These are phyloP conservation scores for Arbutus unedo DNA, from an alignment of 148 eudicot species.

Conservation along the genomic window DNA sequence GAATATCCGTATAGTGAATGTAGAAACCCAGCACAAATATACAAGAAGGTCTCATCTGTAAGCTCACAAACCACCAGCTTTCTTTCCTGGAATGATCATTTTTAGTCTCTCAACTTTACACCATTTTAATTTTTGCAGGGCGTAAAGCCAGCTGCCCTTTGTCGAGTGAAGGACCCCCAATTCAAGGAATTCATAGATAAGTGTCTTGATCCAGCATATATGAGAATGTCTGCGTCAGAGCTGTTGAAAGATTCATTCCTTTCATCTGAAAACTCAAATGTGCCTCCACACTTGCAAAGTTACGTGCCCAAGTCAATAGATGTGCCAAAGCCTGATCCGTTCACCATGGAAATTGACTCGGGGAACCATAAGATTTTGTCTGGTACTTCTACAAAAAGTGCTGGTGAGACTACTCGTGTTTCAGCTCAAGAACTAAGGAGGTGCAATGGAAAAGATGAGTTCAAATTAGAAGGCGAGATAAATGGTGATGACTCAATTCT, in stretches of 20 bases:
- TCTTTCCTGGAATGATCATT: neutral
- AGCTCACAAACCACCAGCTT: constrained; percentile 20
- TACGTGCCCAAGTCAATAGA: constrained; percentile 20
- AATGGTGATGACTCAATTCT: constrained; percentile 42
- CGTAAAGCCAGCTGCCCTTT: constrained; percentile 50
- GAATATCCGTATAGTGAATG: constrained; percentile 86
- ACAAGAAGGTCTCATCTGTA: constrained; percentile 74
- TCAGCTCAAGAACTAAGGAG: constrained; percentile 36
- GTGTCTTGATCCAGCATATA: constrained; percentile 39
- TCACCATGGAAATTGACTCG: constrained; percentile 54
- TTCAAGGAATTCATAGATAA: constrained; percentile 49
- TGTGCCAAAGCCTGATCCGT: constrained; percentile 28
- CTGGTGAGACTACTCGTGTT: constrained; percentile 28
- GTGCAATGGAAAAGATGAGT: constrained; percentile 36
- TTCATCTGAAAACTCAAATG: constrained; percentile 26
- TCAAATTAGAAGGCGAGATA: constrained; percentile 48
- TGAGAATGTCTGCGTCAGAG: constrained; percentile 48
- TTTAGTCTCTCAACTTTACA: neutral
- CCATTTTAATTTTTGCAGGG: constrained; percentile 38
- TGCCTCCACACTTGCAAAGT: constrained; percentile 18
- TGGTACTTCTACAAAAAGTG: constrained; percentile 32
- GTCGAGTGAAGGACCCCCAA: constrained; percentile 38
- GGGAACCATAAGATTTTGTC: constrained; percentile 27
- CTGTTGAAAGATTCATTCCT: constrained; percentile 55
- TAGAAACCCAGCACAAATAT: constrained; percentile 64